Conservation (phyloP, 139 green algal species). For the Auxenochlorella pyrenoidosa region DNA sequence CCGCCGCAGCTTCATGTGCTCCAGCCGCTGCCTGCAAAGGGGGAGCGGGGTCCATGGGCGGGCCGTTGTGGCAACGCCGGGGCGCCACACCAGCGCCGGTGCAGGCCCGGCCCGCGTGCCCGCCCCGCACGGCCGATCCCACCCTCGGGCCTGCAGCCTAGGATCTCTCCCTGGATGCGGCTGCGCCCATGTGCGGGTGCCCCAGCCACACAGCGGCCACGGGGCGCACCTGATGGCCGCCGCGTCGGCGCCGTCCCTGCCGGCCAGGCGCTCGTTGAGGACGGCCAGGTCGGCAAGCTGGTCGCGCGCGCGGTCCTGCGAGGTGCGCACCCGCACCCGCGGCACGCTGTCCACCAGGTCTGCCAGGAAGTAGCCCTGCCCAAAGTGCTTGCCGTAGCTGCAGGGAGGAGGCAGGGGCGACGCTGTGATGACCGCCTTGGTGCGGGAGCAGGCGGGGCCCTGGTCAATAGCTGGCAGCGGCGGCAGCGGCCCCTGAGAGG, state of each 20-base stretch:
- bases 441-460: no score
- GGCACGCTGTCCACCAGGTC: conserved; percentile 66
- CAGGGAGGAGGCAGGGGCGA: background rate
- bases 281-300: conserved; percentile 80
- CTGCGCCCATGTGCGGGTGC: no score
- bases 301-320: conserved; percentile 55
- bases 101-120: no score
- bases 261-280: conserved; percentile 77
- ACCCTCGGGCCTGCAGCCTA: no score
- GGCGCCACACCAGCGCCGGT: no score
- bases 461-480: no score
- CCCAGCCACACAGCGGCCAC: no score
- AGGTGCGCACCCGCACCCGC: conserved; percentile 65
- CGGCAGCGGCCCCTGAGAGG: no score
- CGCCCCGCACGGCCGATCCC: no score
- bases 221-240: conserved; percentile 15
- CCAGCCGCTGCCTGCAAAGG: conserved; percentile 53
- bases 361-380: conserved; percentile 25
- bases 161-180: no score
- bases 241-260: conserved; percentile 19
- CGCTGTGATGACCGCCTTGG: background rate
- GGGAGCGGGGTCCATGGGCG: background rate
- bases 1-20: conserved; percentile 72
- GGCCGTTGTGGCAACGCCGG: no score
- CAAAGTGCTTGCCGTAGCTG: conserved; percentile 52